Evolutionary conservation across 1,139 yeast genomes (phyloP).

Genomic region (Scheffersomyces segobiensis): DNA sequence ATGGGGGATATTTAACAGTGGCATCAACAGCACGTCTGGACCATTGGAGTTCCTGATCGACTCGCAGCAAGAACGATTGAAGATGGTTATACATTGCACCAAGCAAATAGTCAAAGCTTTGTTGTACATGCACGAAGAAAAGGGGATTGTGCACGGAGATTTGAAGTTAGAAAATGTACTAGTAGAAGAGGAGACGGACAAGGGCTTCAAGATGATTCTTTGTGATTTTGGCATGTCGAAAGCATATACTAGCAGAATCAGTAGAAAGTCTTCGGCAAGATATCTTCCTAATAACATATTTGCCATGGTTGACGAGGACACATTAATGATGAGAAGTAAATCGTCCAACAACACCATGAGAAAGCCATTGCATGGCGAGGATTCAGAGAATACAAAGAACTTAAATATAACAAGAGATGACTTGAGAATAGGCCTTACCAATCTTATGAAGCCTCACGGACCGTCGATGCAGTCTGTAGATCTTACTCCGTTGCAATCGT

Average conservation of each 20-base stretch:
- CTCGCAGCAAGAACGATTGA: conserved; percentile 24
- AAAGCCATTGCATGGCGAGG: conserved; percentile 38
- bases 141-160: conserved; percentile 84
- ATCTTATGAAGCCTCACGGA: conserved; percentile 29
- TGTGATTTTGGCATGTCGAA: conserved; percentile 90
- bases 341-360: conserved; percentile 41
- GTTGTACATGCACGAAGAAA: conserved; percentile 64
- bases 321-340: conserved; percentile 42
- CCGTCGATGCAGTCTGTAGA: conserved; percentile 38
- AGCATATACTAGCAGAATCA: conserved; percentile 31
- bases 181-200: conserved; percentile 39
- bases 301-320: conserved; percentile 12
- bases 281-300: background rate
- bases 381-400: conserved; percentile 24
- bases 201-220: conserved; percentile 40
- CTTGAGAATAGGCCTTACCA: conserved; percentile 33
- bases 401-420: conserved; percentile 26
- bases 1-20: conserved; percentile 55
- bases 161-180: conserved; percentile 84
- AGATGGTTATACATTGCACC: conserved; percentile 31
- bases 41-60: conserved; percentile 33
- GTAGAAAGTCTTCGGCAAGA: conserved; percentile 23
- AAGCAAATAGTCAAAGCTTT: conserved; percentile 64
- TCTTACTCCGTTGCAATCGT: conserved; percentile 31
- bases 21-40: conserved; percentile 27